phyloP scores from a whole-genome alignment of 2,329 filamentous ascomycete genomes.

The Colletotrichum cordylinicola region DNA sequence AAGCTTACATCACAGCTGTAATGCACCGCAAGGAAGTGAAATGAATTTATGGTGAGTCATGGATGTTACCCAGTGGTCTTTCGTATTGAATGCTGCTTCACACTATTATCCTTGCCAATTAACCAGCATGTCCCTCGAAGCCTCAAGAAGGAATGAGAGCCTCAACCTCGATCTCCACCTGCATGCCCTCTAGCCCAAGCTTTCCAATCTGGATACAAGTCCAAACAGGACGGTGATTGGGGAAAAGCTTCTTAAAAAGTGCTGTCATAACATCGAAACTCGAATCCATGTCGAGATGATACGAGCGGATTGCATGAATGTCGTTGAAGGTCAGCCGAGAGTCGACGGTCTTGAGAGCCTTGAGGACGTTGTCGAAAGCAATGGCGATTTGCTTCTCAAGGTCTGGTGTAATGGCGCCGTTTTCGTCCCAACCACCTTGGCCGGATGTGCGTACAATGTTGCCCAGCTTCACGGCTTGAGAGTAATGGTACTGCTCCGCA shows the following conservation, averaged over 20 bases:
- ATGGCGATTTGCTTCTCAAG: conserved; percentile 47
- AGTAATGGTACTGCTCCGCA: conserved; percentile 29
- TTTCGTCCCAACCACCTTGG: conserved; percentile 28
- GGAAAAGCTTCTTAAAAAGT: conserved; percentile 55
- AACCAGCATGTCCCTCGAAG: background rate
- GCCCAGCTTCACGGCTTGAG: conserved; percentile 29
- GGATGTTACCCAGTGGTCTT: background rate
- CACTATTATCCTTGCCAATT: background rate
- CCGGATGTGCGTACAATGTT: conserved; percentile 30
- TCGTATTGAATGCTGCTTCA: background rate
- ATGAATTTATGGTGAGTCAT: background rate
- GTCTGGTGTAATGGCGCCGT: conserved; percentile 23
- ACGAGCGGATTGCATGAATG: conserved; percentile 28
- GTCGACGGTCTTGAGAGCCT: conserved; percentile 27
- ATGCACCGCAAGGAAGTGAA: background rate
- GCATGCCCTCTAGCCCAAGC: conserved; percentile 56
- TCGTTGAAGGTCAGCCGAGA: conserved; percentile 37
- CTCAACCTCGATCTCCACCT: conserved; percentile 63
- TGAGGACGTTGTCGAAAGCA: conserved; percentile 28
- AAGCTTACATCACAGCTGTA: background rate
- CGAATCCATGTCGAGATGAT: conserved; percentile 28
- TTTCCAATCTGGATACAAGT: conserved; percentile 56
- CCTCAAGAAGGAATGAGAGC: conserved; percentile 32
- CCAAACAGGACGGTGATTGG: conserved; percentile 58
- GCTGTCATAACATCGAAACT: conserved; percentile 45